Conservation (phyloP, 2,329 filamentous ascomycete species). For the Xylariales sp. region DNA sequence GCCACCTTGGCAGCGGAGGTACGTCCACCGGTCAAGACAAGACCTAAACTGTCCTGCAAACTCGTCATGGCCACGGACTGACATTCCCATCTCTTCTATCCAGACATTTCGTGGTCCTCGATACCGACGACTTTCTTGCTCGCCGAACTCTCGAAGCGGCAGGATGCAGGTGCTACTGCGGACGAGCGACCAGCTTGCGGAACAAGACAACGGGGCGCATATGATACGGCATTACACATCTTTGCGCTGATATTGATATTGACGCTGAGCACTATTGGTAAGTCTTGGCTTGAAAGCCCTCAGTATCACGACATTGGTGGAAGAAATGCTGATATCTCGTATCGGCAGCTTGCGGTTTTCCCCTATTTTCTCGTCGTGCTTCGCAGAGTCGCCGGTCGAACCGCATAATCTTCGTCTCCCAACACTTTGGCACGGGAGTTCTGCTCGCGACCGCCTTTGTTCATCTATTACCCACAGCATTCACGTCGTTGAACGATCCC, state of each 20-base stretch:
- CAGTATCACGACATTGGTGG: too few relatives aligned
- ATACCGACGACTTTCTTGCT: constrained; percentile 47
- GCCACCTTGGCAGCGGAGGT: not conserved
- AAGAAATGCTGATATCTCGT: too few relatives aligned
- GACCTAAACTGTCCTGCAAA: too few relatives aligned
- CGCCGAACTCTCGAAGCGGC: constrained; percentile 47
- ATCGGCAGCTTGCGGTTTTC: constrained; percentile 64
- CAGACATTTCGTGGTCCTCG: constrained; percentile 40
- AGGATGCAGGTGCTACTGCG: constrained; percentile 27
- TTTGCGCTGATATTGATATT: constrained; percentile 65
- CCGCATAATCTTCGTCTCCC: constrained; percentile 60
- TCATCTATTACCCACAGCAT: constrained; percentile 66
- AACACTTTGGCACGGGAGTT: constrained; percentile 78
- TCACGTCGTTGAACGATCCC: constrained; percentile 61
- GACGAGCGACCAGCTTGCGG: constrained; percentile 47
- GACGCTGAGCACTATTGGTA: constrained; percentile 53
- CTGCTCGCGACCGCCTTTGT: constrained; percentile 85
- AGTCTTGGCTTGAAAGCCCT: too few relatives aligned
- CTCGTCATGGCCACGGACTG: too few relatives aligned
- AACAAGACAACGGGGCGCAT: constrained; percentile 46
- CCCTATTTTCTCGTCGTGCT: constrained; percentile 57
- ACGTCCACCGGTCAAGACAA: too few relatives aligned
- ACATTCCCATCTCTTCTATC: not conserved
- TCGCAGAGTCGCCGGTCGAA: constrained; percentile 54
- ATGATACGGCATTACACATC: constrained; percentile 64